Conservation (phyloP, 352 stramenopile species). For the Phytophthora tubulina region DNA sequence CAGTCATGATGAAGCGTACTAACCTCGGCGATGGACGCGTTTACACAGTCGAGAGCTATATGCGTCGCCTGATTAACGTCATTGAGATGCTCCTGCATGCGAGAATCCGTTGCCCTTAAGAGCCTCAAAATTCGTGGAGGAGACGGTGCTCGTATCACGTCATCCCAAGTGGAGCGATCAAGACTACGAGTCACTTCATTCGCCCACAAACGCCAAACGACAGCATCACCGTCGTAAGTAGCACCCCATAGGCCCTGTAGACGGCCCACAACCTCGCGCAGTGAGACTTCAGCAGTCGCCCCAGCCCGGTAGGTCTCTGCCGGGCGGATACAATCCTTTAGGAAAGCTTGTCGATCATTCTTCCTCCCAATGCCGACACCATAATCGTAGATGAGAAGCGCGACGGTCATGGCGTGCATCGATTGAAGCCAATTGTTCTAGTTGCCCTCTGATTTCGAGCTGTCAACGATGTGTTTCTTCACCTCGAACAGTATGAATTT, state of each 20-base stretch:
- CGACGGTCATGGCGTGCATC: too few species aligned
- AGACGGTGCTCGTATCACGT: conserved; percentile 6
- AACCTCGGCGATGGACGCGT: conserved; percentile 18
- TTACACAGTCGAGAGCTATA: conserved; percentile 9
- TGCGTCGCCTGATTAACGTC: conserved; percentile 1
- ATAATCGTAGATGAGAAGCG: background rate
- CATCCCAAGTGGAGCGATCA: background rate
- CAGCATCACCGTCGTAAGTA: conserved; percentile 13
- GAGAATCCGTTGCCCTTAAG: conserved; percentile 20
- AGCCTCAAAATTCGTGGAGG: conserved; percentile 8
- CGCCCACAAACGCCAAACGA: conserved; percentile 36
- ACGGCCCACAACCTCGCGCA: conserved; percentile 13
- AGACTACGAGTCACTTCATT: conserved; percentile 19
- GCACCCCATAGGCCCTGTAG: conserved; percentile 18
- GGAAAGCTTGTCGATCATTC: background rate
- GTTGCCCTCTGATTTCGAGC: too few species aligned
- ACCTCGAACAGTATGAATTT: too few species aligned
- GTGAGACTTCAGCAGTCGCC: conserved; percentile 13
- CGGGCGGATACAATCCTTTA: background rate
- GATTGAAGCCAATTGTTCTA: too few species aligned
- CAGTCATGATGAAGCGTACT: background rate
- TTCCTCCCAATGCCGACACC: background rate
- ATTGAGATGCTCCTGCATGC: background rate
- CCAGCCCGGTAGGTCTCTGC: conserved; percentile 13
- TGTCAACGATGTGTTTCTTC: too few species aligned